Evolutionary conservation across 2,329 filamentous ascomycete species (phyloP).

Genomic region (Fusarium nygamai): DNA sequence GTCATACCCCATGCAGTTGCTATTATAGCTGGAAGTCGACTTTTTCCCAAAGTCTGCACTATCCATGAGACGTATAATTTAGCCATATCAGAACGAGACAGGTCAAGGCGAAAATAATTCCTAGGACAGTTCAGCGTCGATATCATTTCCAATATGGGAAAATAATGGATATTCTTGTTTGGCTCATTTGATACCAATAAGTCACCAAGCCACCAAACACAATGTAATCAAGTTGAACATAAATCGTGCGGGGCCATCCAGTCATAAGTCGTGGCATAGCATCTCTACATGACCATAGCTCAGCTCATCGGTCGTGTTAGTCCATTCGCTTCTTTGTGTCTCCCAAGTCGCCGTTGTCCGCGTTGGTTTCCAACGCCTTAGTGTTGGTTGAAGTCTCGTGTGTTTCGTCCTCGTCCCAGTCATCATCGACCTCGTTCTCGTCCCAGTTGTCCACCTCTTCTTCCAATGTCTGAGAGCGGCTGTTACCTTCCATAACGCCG

Average conservation of each 20-base stretch:
- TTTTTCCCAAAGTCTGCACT: not conserved
- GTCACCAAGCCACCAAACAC: not conserved
- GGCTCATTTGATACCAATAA: not conserved
- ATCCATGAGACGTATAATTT: not conserved
- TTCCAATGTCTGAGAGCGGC: slow-evolving; percentile 64
- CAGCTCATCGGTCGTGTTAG: slow-evolving; percentile 24
- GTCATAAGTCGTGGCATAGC: slow-evolving; percentile 2
- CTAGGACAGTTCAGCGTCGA: not conserved
- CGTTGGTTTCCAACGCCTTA: slow-evolving; percentile 30
- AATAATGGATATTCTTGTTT: not conserved
- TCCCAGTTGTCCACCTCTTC: slow-evolving; percentile 95
- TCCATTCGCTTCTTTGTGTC: slow-evolving; percentile 49
- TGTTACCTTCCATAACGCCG: slow-evolving; percentile 61
- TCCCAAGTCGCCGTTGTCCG: slow-evolving; percentile 42
- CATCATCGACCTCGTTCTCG: slow-evolving; percentile 74
- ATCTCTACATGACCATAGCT: not conserved
- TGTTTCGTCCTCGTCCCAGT: slow-evolving; percentile 65
- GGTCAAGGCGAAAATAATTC: not conserved
- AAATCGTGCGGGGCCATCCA: slow-evolving; percentile 23
- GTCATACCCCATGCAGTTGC: not conserved
- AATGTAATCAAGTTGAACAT: not conserved
- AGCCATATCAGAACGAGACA: not conserved
- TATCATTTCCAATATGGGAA: not conserved
- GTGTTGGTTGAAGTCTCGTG: slow-evolving; percentile 32
- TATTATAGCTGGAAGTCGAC: not conserved